phyloP scores from a whole-genome alignment of 371 early-diverging fungal genomes.

The Batkoa obscura region DNA sequence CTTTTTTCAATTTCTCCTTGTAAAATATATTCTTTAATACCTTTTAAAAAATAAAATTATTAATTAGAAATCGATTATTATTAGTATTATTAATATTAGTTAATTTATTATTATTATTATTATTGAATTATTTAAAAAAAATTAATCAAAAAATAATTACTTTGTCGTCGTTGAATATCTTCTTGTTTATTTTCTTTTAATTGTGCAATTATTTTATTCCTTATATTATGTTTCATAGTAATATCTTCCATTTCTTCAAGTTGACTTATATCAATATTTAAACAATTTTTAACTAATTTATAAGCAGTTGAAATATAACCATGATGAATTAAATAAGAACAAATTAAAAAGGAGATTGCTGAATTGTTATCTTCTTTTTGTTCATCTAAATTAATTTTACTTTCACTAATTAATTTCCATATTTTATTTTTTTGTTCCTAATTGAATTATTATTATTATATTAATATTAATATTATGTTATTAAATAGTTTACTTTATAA shows the following conservation, averaged over 20 bases:
- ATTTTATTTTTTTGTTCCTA: too few relatives aligned
- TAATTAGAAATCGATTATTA: too few relatives aligned
- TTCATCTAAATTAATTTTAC: too few relatives aligned
- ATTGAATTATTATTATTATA: too few relatives aligned
- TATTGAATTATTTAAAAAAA: conserved; percentile 15
- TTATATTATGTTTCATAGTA: neutral
- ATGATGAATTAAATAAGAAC: conserved; percentile 47
- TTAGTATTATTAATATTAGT: too few relatives aligned
- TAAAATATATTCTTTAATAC: conserved; percentile 41
- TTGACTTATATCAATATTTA: conserved; percentile 3
- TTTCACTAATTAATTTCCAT: too few relatives aligned
- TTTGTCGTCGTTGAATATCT: conserved; percentile 14
- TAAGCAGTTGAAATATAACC: conserved; percentile 56
- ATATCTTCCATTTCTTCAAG: conserved; percentile 9
- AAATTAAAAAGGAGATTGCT: neutral
- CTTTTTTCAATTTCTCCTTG: conserved; percentile 50
- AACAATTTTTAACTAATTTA: conserved; percentile 26
- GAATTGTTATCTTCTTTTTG: too few relatives aligned
- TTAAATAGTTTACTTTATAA: conserved; percentile 32
- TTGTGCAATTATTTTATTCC: conserved; percentile 7
- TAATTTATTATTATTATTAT: too few relatives aligned
- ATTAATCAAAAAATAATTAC: conserved; percentile 5
- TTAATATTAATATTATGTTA: too few relatives aligned
- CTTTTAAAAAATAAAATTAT: too few relatives aligned
- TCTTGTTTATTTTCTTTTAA: conserved; percentile 11